Evolutionary conservation across 1,284 basidiomycete genomes (phyloP).

Genomic region (Bjerkandera adusta): DNA sequence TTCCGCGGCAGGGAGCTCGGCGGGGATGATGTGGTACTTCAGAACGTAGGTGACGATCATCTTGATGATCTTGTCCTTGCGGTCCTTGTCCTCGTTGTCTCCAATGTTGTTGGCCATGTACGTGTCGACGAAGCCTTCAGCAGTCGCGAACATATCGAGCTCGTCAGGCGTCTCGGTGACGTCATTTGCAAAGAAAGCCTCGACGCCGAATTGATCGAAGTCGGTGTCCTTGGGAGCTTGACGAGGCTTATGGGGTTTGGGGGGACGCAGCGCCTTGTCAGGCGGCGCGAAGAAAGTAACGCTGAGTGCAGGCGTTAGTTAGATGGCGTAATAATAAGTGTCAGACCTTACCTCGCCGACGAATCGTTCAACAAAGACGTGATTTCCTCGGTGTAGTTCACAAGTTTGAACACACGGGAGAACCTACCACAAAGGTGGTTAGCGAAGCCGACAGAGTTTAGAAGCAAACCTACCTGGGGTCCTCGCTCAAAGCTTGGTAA

Average conservation of each 20-base stretch:
- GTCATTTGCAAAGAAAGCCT: conserved; percentile 9
- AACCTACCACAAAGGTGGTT: conserved; percentile 30
- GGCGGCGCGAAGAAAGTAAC: conserved; percentile 56
- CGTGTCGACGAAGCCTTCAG: conserved; percentile 23
- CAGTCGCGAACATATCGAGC: conserved; percentile 20
- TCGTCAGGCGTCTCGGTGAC: conserved; percentile 12
- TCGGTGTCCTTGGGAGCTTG: conserved; percentile 1
- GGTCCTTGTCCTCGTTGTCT: conserved; percentile 36
- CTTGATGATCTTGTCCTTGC: conserved; percentile 51
- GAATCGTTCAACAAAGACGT: conserved; percentile 41
- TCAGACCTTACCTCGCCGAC: conserved; percentile 34
- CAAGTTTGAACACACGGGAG: conserved; percentile 40
- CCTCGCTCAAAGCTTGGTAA: conserved; percentile 38
- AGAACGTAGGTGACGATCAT: conserved; percentile 55
- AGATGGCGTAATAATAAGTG: too few species aligned
- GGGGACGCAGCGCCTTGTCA: conserved; percentile 37
- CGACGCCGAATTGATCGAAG: conserved; percentile 8
- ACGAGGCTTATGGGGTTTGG: conserved; percentile 22
- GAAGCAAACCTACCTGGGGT: conserved; percentile 29
- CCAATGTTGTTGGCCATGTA: conserved; percentile 22
- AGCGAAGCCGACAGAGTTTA: background rate
- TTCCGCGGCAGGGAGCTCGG: conserved; percentile 35
- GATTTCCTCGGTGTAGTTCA: conserved; percentile 43
- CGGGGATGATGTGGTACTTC: conserved; percentile 62
- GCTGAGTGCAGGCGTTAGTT: conserved; percentile 25